These are phyloP conservation scores for Suillus decipiens DNA, from an alignment of 768 basidiomycete species.

Conservation along the genomic window DNA sequence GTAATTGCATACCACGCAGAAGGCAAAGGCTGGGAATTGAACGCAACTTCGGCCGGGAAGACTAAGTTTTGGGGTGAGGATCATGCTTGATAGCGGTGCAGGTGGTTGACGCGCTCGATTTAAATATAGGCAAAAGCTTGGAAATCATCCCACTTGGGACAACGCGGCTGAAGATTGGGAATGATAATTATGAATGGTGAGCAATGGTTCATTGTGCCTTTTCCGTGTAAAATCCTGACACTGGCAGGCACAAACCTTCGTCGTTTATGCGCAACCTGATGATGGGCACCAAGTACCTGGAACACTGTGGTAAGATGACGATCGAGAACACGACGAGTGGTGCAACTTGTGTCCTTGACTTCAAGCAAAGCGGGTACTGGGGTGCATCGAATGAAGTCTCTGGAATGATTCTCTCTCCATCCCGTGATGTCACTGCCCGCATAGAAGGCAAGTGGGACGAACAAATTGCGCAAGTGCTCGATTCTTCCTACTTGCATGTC, in stretches of 20 bases:
- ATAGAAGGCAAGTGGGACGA: constrained; percentile 95
- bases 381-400: constrained; percentile 73
- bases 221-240: constrained; percentile 9
- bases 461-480: constrained; percentile 67
- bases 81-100: constrained; percentile 18
- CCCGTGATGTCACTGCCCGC: constrained; percentile 55
- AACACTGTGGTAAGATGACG: constrained; percentile 79
- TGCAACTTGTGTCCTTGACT: constrained; percentile 70
- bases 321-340: constrained; percentile 63
- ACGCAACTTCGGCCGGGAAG: constrained; percentile 76
- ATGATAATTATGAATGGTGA: constrained; percentile 74
- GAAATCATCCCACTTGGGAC: constrained; percentile 83
- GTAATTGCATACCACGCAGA: constrained; percentile 86
- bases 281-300: constrained; percentile 89
- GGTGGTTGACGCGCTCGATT: constrained; percentile 20
- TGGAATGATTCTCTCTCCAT: constrained; percentile 55
- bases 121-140: constrained; percentile 72
- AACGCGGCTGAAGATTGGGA: constrained; percentile 64
- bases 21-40: constrained; percentile 74
- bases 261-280: constrained; percentile 89
- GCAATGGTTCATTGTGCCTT: constrained; percentile 19
- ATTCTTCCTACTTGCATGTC: constrained; percentile 66
- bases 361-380: constrained; percentile 87
- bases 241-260: constrained; percentile 76
- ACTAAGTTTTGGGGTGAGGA: constrained; percentile 88